Evolutionary conservation across 768 basidiomycete species (phyloP).

Genomic region (Auriscalpium microsporum): DNA sequence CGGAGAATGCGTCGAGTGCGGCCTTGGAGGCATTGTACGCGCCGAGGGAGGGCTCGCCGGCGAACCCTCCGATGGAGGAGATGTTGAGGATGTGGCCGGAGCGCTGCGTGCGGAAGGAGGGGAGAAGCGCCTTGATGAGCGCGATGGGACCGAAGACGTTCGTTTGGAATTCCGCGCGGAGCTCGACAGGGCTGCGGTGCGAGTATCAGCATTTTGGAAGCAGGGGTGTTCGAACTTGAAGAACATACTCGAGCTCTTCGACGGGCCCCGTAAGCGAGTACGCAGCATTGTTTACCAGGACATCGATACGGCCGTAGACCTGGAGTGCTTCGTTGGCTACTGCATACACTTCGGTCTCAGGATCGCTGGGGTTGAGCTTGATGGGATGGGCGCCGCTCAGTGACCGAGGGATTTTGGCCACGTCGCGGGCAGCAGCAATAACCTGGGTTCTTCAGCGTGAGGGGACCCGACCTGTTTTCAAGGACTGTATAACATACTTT

Average conservation of each 20-base stretch:
- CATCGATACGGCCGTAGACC: constrained; percentile 8
- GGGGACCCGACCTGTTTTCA: too few relatives aligned
- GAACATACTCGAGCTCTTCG: constrained; percentile 4
- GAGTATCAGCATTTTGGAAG: background rate
- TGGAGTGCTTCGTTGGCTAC: constrained; percentile 2
- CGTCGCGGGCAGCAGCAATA: constrained; percentile 1
- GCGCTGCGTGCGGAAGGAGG: constrained; percentile 18
- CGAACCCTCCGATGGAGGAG: constrained; percentile 18
- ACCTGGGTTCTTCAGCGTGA: background rate
- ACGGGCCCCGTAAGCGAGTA: background rate
- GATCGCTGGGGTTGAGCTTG: background rate
- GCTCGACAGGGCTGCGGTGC: constrained; percentile 6
- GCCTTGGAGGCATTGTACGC: constrained; percentile 23
- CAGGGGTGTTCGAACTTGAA: too few relatives aligned
- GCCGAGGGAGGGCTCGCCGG: constrained; percentile 12
- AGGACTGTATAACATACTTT: background rate
- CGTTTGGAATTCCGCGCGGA: constrained; percentile 18
- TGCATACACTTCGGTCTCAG: background rate
- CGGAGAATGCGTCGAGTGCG: constrained; percentile 20
- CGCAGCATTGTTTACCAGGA: constrained; percentile 6
- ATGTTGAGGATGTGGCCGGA: constrained; percentile 22
- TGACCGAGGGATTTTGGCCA: background rate
- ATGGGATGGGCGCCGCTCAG: background rate
- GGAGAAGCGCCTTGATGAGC: constrained; percentile 20
- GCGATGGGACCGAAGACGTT: constrained; percentile 22